Evolutionary conservation across 495 filamentous ascomycete genomes (phyloP).

Genomic region (Aspergillus wentii): DNA sequence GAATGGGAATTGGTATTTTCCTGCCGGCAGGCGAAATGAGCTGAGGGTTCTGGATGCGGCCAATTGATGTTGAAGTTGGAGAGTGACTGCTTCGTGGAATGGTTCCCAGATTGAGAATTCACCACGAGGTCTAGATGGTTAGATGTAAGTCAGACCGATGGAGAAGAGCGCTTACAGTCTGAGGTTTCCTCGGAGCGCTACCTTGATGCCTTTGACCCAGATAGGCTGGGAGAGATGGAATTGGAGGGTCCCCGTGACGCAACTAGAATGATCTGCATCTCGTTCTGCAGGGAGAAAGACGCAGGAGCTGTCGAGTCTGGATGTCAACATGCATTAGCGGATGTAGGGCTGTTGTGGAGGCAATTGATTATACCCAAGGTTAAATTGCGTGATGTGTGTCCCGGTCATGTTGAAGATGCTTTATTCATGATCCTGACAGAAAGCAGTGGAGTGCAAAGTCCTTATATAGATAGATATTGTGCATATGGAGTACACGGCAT

Average conservation of each 20-base stretch:
- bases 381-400: too few species aligned
- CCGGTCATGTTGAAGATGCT: too few species aligned
- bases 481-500: too few species aligned
- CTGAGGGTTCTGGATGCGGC: conserved; percentile 14
- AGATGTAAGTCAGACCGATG: too few species aligned
- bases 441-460: too few species aligned
- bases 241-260: conserved; percentile 10
- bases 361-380: too few species aligned
- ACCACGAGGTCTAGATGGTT: conserved; percentile 8
- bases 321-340: too few species aligned
- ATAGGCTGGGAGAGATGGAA: conserved; percentile 5
- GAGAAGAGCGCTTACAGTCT: too few species aligned
- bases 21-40: conserved; percentile 15
- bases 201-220: conserved; percentile 13
- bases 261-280: conserved; percentile 4
- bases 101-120: not conserved
- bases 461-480: too few species aligned
- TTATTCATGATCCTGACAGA: too few species aligned
- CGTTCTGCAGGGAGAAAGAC: conserved; percentile 12
- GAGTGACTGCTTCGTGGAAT: conserved; percentile 10
- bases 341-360: too few species aligned
- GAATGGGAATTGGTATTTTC: conserved; percentile 22
- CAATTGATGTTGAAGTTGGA: conserved; percentile 8
- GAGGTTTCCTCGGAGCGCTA: too few species aligned
- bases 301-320: conserved; percentile 14